Conservation (phyloP, 371 early-diverging fungal genomes). For the Mucor ambiguus region DNA sequence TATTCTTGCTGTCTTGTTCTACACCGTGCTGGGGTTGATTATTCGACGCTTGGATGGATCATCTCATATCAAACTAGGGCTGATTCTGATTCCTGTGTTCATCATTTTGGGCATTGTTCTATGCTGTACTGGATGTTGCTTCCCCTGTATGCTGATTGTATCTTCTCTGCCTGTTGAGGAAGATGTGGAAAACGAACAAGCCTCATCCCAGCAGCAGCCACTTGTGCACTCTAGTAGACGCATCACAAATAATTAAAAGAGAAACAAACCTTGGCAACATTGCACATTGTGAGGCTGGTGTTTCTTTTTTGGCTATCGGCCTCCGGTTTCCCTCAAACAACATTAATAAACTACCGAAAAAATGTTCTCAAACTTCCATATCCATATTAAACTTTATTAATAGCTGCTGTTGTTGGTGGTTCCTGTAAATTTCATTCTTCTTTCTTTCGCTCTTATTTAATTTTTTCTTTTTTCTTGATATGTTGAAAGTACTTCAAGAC, state of each 20-base stretch:
- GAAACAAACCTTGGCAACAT: not conserved
- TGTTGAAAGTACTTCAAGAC: slow-evolving; percentile 15
- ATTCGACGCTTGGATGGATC: slow-evolving; percentile 63
- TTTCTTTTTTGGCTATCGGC: not conserved
- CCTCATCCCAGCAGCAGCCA: not conserved
- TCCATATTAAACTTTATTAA: not conserved
- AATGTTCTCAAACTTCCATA: slow-evolving; percentile 5
- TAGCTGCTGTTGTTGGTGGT: not conserved
- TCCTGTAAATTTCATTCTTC: not conserved
- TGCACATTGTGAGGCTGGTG: slow-evolving; percentile 4
- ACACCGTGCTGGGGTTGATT: slow-evolving; percentile 75
- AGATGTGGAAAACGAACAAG: slow-evolving; percentile 17
- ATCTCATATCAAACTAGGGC: slow-evolving; percentile 48
- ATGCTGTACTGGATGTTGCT: slow-evolving; percentile 76
- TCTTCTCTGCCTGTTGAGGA: slow-evolving; percentile 39
- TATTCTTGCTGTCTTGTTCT: slow-evolving; percentile 58
- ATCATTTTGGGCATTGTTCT: slow-evolving; percentile 63
- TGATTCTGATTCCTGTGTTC: slow-evolving; percentile 85
- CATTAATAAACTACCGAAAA: slow-evolving; percentile 3
- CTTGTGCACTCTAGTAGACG: slow-evolving; percentile 22
- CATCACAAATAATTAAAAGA: slow-evolving; percentile 19
- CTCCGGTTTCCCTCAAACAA: not conserved
- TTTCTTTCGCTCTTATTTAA: not conserved
- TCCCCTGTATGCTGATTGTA: slow-evolving; percentile 60
- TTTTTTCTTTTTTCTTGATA: slow-evolving; percentile 5